phyloP scores from a whole-genome alignment of 176 grass and related monocot species.

The Canna indica region DNA sequence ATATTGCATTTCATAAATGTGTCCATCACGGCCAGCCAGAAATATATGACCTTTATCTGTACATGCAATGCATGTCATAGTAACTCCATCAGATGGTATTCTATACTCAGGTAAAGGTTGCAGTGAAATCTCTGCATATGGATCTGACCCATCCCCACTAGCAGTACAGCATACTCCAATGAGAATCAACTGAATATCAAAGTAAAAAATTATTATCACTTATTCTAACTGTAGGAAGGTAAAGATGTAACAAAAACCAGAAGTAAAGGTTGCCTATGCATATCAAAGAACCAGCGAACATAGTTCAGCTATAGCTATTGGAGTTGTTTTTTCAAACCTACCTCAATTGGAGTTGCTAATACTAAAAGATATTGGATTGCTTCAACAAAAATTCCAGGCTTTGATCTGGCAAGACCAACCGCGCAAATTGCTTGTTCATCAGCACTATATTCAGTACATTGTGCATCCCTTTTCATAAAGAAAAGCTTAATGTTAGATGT shows the following conservation, averaged over 20 bases:
- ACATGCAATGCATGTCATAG: conserved; percentile 76
- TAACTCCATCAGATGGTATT: conserved; percentile 78
- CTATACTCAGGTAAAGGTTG: conserved; percentile 86
- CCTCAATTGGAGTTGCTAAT: conserved; percentile 89
- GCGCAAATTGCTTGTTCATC: conserved; percentile 88
- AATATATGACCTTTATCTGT: conserved; percentile 92
- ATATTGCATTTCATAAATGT: conserved; percentile 92
- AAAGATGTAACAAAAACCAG: no score
- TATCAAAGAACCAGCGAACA: no score
- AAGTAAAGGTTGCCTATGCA: no score
- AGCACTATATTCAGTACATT: conserved; percentile 69
- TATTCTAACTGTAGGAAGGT: no score
- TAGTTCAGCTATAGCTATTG: conserved; percentile 10
- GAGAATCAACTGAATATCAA: conserved; percentile 50
- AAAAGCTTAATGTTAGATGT: background rate
- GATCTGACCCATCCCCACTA: conserved; percentile 70
- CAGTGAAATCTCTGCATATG: conserved; percentile 79
- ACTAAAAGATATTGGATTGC: conserved; percentile 89
- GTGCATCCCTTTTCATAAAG: conserved; percentile 61
- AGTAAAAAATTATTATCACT: background rate
- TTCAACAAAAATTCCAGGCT: conserved; percentile 90
- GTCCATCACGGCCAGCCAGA: conserved; percentile 71
- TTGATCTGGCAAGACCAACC: conserved; percentile 77
- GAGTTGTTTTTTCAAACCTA: conserved; percentile 6
- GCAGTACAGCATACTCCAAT: conserved; percentile 82